Evolutionary conservation across 345 rosid species (phyloP).

Genomic region (Mangifera indica): DNA sequence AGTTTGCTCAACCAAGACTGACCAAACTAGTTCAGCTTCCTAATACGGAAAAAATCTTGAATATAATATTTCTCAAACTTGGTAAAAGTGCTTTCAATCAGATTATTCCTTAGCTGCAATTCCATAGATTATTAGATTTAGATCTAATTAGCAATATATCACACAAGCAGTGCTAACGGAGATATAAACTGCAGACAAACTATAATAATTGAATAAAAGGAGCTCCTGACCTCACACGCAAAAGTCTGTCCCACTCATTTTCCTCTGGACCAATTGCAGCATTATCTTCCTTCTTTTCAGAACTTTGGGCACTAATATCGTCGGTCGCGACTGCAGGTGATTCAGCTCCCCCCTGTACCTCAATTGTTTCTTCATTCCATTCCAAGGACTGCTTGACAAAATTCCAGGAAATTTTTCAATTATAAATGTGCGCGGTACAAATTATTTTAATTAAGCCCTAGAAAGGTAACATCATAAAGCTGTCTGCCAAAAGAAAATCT

Average conservation of each 20-base stretch:
- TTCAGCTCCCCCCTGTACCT: constrained; percentile 76
- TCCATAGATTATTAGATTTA: neutral
- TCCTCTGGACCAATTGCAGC: constrained; percentile 54
- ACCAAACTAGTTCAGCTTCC: constrained; percentile 9
- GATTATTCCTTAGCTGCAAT: neutral
- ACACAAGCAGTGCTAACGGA: neutral
- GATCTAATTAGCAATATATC: constrained; percentile 1
- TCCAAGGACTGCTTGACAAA: constrained; percentile 65
- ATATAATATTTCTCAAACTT: neutral
- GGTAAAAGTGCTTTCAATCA: neutral
- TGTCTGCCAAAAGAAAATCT: neutral
- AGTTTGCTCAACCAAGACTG: neutral
- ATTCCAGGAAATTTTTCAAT: constrained; percentile 3
- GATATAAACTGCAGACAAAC: constrained; percentile 11
- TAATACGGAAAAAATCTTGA: neutral
- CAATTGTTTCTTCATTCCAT: constrained; percentile 90
- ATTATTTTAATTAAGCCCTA: neutral
- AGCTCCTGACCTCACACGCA: constrained; percentile 73
- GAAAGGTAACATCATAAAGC: neutral
- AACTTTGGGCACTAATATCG: constrained; percentile 54
- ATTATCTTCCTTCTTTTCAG: constrained; percentile 73
- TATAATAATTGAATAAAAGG: neutral
- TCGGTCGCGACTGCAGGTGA: constrained; percentile 60
- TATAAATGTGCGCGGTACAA: neutral
- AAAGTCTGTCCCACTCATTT: constrained; percentile 99